Base-by-base conservation (phyloP, 1,284 basidiomycete species). In the Retiboletus flavoniger region DNA sequence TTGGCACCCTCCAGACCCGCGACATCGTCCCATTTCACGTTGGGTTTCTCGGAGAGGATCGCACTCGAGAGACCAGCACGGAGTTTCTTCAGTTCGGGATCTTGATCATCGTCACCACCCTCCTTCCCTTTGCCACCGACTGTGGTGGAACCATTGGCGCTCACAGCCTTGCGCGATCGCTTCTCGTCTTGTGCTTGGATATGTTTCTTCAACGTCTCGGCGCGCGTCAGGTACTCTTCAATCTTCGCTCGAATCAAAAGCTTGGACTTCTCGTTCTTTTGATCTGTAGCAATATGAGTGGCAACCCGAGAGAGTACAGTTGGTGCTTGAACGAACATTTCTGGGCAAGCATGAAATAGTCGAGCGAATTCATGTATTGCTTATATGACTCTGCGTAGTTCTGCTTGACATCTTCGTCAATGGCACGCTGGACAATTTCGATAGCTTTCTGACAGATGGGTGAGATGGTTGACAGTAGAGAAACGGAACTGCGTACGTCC, bases 21-120 rank as follows among this genome's bases (percentile, higher is more conserved):
- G 40, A 99, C 95, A 71, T 99, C 96, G 68, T 98, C 95, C 96
- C 96, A 99, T 65, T 87, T 88, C 24, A 99, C 91, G 70, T 99
- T 95, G 16, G 96, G 96, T 60, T 88, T 97, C 75, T 99, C 97
- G 11, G 89, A 83, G 16, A 99, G 71, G 63, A 99, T 98, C 10
- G 95, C 95, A 41, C 85, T 87, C 19, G 91, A 82, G 4, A 99
- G 79, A 5, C 91, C 93, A 1, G 90, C 91, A 28, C 97, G 83
- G 38, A 99, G 81, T 73, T 98, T 98, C 82, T 98, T 98, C 55
- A 90, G 84, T 64, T 99, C 96, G 1, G 95, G 87, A 72, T 98
- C 95, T 42, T 84, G 78, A 59, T 89, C 90, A 34, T 91, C 90
- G 32, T 85, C 91, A 0, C 82, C 85, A 7, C 79, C 81, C n/a